phyloP scores from a whole-genome alignment of 768 basidiomycete genomes.

The Ephemerocybe angulata region DNA sequence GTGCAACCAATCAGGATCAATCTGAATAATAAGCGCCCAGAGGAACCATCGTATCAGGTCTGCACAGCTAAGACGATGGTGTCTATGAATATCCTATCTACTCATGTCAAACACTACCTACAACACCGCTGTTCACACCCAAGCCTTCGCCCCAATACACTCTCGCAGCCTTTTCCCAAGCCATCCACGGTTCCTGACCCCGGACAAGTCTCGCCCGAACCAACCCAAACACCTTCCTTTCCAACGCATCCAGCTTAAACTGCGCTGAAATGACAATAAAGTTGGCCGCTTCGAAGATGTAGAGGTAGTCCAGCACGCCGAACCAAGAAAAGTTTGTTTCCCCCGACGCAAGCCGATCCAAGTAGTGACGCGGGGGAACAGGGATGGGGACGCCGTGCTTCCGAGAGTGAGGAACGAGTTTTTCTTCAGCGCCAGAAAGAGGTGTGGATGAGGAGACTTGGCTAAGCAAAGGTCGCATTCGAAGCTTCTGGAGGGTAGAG shows the following conservation, averaged over 20 bases:
- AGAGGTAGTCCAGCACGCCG: not conserved
- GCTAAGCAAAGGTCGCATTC: not conserved
- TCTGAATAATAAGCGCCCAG: no score
- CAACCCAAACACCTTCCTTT: constrained; percentile 34
- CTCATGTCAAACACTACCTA: no score
- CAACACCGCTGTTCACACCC: no score
- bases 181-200: constrained; percentile 54
- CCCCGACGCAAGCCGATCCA: constrained; percentile 15
- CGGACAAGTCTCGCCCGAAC: constrained; percentile 43
- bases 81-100: no score
- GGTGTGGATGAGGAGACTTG: not conserved
- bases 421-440: not conserved
- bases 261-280: constrained; percentile 22
- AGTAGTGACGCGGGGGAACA: constrained; percentile 16
- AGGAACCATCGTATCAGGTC: no score
- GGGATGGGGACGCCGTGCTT: constrained; percentile 6
- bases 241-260: constrained; percentile 31
- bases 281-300: constrained; percentile 6
- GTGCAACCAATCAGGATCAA: no score
- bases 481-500: not conserved
- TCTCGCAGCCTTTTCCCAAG: constrained; percentile 39
- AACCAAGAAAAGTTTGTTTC: no score
- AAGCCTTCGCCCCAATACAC: not conserved
- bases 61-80: no score
- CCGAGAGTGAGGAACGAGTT: no score